Conservation (phyloP, 2,329 filamentous ascomycete species). For the Ophiostoma populinum region DNA sequence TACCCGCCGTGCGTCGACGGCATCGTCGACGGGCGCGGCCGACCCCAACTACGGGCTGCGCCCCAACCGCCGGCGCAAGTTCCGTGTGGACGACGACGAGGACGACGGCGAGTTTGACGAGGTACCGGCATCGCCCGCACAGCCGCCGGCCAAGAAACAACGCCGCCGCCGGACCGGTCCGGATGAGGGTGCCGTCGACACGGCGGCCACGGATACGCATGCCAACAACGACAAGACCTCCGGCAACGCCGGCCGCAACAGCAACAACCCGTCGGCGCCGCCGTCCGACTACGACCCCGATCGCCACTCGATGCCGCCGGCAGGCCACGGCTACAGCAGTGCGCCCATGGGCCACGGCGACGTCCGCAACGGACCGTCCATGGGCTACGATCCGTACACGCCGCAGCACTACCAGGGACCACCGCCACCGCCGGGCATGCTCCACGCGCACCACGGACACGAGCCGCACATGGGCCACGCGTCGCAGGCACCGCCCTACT, state of each 20-base stretch:
- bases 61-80: constrained; percentile 31
- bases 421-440: no score
- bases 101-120: constrained; percentile 1
- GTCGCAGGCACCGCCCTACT: no score
- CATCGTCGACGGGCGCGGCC: constrained; percentile 29
- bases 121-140: constrained; percentile 7
- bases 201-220: neutral
- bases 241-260: neutral
- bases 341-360: neutral
- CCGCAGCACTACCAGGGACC: no score
- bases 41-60: constrained; percentile 36
- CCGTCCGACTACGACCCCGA: neutral
- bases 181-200: no score
- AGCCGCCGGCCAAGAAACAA: constrained; percentile 15
- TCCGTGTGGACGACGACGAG: constrained; percentile 18
- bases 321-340: neutral
- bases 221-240: neutral
- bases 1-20: constrained; percentile 27
- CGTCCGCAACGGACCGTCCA: neutral
- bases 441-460: no score
- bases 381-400: constrained; percentile 3
- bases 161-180: constrained; percentile 3
- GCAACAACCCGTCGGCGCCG: neutral
- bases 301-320: neutral
- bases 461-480: no score